Percentiles rank a stretch among this genome's conserved stretches.
phyloP scores from a whole-genome alignment of 1,139 yeast genomes.

The Magnusiomyces fungicola region DNA sequence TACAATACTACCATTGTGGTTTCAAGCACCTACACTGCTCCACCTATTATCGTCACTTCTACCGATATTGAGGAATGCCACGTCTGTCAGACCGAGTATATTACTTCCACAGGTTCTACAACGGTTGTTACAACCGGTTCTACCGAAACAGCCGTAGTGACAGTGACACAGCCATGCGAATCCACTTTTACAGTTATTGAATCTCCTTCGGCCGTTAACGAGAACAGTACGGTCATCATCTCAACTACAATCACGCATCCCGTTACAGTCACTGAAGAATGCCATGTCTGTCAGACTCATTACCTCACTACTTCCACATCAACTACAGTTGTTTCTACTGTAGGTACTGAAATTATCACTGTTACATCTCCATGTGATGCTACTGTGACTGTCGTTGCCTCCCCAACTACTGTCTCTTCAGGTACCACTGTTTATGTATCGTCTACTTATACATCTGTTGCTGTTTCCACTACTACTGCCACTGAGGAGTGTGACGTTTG shows the following conservation, averaged over 20 bases:
- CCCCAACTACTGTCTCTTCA: neutral
- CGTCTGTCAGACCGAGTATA: neutral
- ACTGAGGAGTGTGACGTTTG: neutral
- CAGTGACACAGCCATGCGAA: no score
- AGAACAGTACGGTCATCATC: no score
- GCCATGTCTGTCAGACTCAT: neutral
- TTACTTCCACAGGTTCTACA: neutral
- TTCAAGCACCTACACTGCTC: neutral
- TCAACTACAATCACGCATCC: no score
- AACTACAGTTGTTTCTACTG: neutral
- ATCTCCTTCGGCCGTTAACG: no score
- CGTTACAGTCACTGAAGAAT: neutral
- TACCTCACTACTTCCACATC: neutral
- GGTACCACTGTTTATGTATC: neutral
- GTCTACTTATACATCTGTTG: neutral
- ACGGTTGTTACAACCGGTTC: no score
- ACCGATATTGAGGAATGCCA: neutral
- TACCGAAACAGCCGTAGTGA: no score
- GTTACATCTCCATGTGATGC: conserved; percentile 1
- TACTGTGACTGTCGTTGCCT: neutral
- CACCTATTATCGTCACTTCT: neutral
- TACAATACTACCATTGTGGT: neutral
- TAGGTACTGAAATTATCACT: neutral
- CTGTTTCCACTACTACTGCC: neutral
- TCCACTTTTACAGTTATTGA: no score